A percentile compares a stretch with the other conserved stretches of the same genome.
Conservation (phyloP, 306 rosid species). For the Styphnolobium japonicum region DNA sequence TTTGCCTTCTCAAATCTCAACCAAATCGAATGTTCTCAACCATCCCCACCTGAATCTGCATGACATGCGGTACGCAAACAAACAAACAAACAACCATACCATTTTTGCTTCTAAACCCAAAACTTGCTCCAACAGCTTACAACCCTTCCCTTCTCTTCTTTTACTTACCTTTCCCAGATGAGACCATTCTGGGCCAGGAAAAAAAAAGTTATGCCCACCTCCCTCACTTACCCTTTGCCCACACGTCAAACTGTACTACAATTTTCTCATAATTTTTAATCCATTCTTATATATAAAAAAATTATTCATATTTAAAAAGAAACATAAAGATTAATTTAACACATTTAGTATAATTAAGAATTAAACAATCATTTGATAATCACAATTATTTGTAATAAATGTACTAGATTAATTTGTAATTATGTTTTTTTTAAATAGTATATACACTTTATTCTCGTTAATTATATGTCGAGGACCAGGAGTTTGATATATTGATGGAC, state of each 20-base stretch:
- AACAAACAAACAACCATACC: not conserved
- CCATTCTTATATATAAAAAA: not conserved
- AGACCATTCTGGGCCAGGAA: too few species aligned
- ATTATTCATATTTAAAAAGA: not conserved
- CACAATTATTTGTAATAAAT: too few species aligned
- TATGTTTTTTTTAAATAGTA: not conserved
- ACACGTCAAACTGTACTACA: not conserved
- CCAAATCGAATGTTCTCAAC: not conserved
- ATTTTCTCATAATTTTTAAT: not conserved
- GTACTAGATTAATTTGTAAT: too few species aligned
- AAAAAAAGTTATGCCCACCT: not conserved
- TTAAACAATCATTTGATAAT: not conserved
- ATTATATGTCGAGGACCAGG: not conserved
- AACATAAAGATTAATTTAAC: not conserved
- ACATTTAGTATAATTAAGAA: not conserved
- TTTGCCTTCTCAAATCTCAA: too few species aligned
- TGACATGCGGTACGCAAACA: not conserved
- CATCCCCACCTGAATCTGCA: not conserved
- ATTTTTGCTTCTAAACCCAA: not conserved
- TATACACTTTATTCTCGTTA: not conserved
- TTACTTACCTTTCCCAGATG: not conserved
- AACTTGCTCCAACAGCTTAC: not conserved
- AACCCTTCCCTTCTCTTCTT: not conserved
- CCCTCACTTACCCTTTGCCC: not conserved
- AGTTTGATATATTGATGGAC: not conserved